Conservation (phyloP, 345 rosid genomes). For the Aegle marmelos region DNA sequence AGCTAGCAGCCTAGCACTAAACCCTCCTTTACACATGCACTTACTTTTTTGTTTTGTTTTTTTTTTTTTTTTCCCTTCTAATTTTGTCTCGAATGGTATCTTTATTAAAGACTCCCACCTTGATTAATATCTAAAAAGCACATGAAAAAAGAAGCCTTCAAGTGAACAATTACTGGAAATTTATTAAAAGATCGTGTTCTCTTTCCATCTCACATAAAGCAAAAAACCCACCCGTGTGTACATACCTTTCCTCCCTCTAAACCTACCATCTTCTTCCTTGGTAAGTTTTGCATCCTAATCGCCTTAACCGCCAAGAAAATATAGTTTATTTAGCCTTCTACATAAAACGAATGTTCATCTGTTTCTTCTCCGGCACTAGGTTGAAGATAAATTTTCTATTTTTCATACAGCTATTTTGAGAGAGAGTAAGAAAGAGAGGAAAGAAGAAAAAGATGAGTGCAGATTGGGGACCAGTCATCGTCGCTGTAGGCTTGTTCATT, state of each 20-base stretch:
- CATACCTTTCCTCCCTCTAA: slow-evolving; percentile 49
- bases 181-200: slow-evolving; percentile 13
- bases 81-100: background rate
- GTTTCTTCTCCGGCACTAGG: background rate
- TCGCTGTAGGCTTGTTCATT: slow-evolving; percentile 71
- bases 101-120: slow-evolving; percentile 27
- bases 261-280: slow-evolving; percentile 26
- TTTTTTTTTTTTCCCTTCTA: no score
- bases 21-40: slow-evolving; percentile 18
- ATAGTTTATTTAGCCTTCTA: slow-evolving; percentile 14
- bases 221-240: slow-evolving; percentile 36
- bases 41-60: slow-evolving; percentile 6
- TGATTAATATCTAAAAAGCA: slow-evolving; percentile 21
- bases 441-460: slow-evolving; percentile 38
- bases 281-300: slow-evolving; percentile 50
- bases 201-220: slow-evolving; percentile 39
- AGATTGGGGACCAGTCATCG: slow-evolving; percentile 87
- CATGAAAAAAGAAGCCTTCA: slow-evolving; percentile 22
- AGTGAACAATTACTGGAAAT: slow-evolving; percentile 26
- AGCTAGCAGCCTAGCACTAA: slow-evolving; percentile 5
- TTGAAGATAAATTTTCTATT: slow-evolving; percentile 7
- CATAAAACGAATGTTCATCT: slow-evolving; percentile 16
- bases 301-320: slow-evolving; percentile 56
- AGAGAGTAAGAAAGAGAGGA: background rate
- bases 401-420: background rate